A percentile compares a stretch with the other conserved stretches of the same genome.
Evolutionary conservation across 768 basidiomycete genomes (phyloP).

Genomic region (Trametes cingulata): DNA sequence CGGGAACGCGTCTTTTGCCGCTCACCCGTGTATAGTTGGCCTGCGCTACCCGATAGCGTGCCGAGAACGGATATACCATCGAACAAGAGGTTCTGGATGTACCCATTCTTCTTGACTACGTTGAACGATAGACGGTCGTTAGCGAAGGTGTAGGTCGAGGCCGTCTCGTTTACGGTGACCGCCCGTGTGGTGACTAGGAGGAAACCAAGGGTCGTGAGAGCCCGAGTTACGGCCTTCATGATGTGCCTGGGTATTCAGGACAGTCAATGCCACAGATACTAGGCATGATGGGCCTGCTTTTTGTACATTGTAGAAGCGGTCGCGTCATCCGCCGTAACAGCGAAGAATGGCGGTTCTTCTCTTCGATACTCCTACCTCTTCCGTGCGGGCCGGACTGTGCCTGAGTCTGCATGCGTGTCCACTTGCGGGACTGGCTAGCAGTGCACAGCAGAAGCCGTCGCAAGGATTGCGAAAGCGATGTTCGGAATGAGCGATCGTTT

Average conservation of each 20-base stretch:
- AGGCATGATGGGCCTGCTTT: neutral
- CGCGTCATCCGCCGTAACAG: slow-evolving; percentile 6
- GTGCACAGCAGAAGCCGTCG: neutral
- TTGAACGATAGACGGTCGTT: slow-evolving; percentile 16
- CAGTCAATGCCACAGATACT: too few species aligned
- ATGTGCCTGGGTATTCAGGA: neutral
- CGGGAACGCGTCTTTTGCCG: too few species aligned
- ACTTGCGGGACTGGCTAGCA: neutral
- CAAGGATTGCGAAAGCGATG: slow-evolving; percentile 12
- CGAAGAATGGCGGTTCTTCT: neutral
- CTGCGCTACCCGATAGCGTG: slow-evolving; percentile 24
- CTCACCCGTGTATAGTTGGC: slow-evolving; percentile 27
- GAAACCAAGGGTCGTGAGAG: neutral
- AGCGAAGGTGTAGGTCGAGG: slow-evolving; percentile 7
- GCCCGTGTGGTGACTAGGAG: neutral
- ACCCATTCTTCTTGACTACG: slow-evolving; percentile 22
- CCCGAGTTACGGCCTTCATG: neutral
- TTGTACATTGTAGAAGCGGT: neutral
- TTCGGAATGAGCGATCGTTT: slow-evolving; percentile 9
- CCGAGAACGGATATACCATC: slow-evolving; percentile 24
- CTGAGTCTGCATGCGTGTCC: neutral
- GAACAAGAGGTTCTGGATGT: slow-evolving; percentile 27
- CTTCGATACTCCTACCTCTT: neutral
- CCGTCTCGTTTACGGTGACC: slow-evolving; percentile 13
- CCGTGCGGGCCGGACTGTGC: slow-evolving; percentile 1